A percentile compares a stretch with the other conserved stretches of the same genome.
Conservation (phyloP, 441 rosid species). For the Corymbia calophylla region DNA sequence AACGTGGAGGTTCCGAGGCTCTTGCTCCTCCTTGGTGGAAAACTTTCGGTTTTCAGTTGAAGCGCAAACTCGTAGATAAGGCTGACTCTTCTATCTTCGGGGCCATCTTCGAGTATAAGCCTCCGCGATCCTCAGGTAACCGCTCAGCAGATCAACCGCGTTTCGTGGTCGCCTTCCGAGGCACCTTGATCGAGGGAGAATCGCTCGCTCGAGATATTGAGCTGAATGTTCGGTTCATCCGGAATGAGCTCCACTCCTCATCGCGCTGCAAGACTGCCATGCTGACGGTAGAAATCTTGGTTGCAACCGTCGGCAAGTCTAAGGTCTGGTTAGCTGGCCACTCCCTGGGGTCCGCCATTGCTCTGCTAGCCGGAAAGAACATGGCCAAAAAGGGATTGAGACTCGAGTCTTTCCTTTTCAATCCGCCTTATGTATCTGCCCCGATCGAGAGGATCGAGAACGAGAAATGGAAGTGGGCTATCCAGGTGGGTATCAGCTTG, state of each 20-base stretch:
- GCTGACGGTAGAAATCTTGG: no score
- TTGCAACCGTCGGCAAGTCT: no score
- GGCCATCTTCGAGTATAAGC: constrained; percentile 60
- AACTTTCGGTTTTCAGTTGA: constrained; percentile 56
- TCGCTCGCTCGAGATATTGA: fast-evolving
- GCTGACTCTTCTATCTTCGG: constrained; percentile 79
- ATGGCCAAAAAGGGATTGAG: not conserved
- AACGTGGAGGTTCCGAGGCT: constrained; percentile 52
- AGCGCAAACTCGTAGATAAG: constrained; percentile 57
- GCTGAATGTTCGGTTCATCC: no score
- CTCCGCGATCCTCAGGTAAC: constrained; percentile 17
- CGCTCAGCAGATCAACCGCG: constrained; percentile 33
- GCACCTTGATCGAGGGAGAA: fast-evolving
- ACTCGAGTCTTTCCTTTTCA: not conserved
- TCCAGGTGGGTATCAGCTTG: no score
- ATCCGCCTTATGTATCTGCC: no score
- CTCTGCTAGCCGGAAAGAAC: not conserved
- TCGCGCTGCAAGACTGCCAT: no score
- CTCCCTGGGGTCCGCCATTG: not conserved
- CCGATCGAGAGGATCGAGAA: no score
- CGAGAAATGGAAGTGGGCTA: fast-evolving
- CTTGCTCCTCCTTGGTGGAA: constrained; percentile 83
- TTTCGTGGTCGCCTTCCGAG: constrained; percentile 7
- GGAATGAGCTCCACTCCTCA: no score
- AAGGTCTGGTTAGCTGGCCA: not conserved